Conservation (phyloP, 2,329 filamentous ascomycete genomes). For the Monosporascus sp. region DNA sequence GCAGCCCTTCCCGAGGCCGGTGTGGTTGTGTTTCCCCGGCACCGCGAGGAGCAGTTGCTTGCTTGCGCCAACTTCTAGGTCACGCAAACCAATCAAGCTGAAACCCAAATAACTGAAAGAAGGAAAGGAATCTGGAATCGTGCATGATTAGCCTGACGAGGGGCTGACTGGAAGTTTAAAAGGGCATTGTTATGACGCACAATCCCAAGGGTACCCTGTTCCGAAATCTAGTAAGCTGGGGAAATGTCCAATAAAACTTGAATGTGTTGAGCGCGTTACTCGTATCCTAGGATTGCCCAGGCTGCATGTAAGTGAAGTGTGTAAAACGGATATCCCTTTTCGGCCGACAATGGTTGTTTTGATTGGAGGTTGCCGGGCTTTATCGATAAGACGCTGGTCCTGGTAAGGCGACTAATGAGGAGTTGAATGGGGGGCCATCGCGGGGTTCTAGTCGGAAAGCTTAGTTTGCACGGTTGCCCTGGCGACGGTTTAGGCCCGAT, state of each 20-base stretch:
- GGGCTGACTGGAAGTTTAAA: too few relatives aligned
- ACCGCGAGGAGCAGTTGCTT: background rate
- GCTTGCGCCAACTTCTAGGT: background rate
- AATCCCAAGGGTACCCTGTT: too few relatives aligned
- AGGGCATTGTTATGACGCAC: too few relatives aligned
- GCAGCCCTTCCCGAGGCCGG: background rate
- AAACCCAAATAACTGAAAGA: too few relatives aligned
- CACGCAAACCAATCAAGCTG: background rate
- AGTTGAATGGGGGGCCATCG: too few relatives aligned
- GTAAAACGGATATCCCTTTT: background rate
- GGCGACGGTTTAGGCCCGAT: background rate
- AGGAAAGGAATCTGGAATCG: too few relatives aligned
- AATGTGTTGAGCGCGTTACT: too few relatives aligned
- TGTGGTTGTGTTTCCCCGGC: background rate
- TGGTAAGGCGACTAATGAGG: conserved; percentile 1
- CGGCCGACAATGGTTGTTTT: conserved; percentile 7
- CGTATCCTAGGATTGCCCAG: too few relatives aligned
- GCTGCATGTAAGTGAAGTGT: background rate
- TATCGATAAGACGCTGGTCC: conserved; percentile 12
- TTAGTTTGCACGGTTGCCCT: background rate
- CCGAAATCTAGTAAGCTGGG: too few relatives aligned
- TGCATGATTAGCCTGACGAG: background rate
- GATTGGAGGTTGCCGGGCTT: conserved; percentile 9
- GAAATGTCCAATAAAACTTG: too few relatives aligned
- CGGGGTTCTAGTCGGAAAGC: background rate